phyloP scores from a whole-genome alignment of 2,329 filamentous ascomycete species.

The Clathrospora elynae region DNA sequence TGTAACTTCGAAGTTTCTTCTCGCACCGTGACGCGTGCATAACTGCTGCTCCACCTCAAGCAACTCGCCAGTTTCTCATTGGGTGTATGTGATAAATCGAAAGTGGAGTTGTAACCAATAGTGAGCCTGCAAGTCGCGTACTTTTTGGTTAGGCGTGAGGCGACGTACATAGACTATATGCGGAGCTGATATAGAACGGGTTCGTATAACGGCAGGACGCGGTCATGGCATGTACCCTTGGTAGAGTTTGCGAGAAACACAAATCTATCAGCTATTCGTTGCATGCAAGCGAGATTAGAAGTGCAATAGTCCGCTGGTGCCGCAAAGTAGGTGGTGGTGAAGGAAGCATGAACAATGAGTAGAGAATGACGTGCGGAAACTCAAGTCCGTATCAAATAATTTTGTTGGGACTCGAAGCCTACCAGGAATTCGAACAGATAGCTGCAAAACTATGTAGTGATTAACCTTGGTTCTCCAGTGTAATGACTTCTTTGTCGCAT shows the following conservation, averaged over 20 bases:
- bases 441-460: too few species aligned
- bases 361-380: background rate
- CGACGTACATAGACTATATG: constrained; percentile 21
- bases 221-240: constrained; percentile 3
- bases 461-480: too few species aligned
- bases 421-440: too few species aligned
- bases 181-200: constrained; percentile 20
- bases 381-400: background rate
- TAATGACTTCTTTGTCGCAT: too few species aligned
- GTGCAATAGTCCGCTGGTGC: background rate
- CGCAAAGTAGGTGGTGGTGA: background rate
- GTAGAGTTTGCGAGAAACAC: background rate
- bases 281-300: constrained; percentile 1
- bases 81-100: constrained; percentile 6
- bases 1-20: background rate
- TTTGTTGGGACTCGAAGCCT: too few species aligned
- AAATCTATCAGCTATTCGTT: background rate
- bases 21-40: constrained; percentile 2
- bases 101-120: constrained; percentile 16
- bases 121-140: constrained; percentile 3
- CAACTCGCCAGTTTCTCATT: constrained; percentile 8
- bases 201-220: constrained; percentile 6
- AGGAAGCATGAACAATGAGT: background rate
- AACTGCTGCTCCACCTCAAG: constrained; percentile 3
- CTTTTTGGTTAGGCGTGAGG: constrained; percentile 14